These are phyloP conservation scores for Tricholoma sp. DNA, from an alignment of 768 basidiomycete genomes.

Conservation along the genomic window DNA sequence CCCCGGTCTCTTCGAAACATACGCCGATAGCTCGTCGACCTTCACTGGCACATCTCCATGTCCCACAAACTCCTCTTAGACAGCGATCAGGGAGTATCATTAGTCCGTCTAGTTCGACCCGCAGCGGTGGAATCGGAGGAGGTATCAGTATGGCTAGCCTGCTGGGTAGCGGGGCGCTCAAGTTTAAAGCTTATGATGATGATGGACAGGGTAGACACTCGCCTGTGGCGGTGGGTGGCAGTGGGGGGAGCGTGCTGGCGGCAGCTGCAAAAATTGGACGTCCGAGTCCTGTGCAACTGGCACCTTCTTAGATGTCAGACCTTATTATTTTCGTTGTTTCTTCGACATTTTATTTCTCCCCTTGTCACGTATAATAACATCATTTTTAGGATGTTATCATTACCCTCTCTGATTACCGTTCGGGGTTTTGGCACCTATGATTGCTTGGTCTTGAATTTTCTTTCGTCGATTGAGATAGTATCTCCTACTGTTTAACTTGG, in stretches of 20 bases:
- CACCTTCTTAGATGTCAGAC: slow-evolving; percentile 9
- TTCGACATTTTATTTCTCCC: not conserved
- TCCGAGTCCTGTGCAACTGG: not conserved
- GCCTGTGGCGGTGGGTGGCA: not conserved
- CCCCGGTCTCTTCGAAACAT: slow-evolving; percentile 6
- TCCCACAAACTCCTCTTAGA: slow-evolving; percentile 20
- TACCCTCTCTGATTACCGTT: not conserved
- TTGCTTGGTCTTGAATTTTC: no score
- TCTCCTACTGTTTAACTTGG: no score
- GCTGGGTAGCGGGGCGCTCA: slow-evolving; percentile 16
- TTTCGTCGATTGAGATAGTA: no score
- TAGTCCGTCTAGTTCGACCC: slow-evolving; percentile 5
- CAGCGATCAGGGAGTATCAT: slow-evolving; percentile 29
- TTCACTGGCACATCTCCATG: slow-evolving; percentile 23
- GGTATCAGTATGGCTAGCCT: slow-evolving; percentile 16
- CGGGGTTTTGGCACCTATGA: no score
- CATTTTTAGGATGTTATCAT: not conserved
- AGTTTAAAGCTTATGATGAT: slow-evolving; percentile 12
- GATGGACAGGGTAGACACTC: slow-evolving; percentile 7
- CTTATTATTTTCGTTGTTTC: not conserved
- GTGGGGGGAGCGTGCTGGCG: slow-evolving; percentile 18
- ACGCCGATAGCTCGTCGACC: slow-evolving; percentile 18
- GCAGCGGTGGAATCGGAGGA: slow-evolving; percentile 16
- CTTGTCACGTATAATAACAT: not conserved
- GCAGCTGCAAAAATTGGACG: slow-evolving; percentile 27